phyloP scores from a whole-genome alignment of 345 rosid species.

The Murraya paniculata region DNA sequence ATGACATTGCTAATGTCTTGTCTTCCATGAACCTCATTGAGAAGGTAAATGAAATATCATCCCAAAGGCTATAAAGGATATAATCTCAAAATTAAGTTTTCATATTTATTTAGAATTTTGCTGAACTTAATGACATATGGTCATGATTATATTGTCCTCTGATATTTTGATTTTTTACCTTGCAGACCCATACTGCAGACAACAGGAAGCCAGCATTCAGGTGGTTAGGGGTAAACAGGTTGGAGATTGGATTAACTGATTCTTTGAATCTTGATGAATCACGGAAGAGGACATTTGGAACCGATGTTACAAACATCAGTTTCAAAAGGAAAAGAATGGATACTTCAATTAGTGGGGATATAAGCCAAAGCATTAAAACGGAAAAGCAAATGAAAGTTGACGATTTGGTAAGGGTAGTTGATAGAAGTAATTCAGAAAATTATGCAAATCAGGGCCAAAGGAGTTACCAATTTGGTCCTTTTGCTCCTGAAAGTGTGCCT shows the following conservation, averaged over 20 bases:
- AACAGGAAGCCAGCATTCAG: slow-evolving; percentile 82
- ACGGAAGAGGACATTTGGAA: slow-evolving; percentile 68
- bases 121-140: background rate
- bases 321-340: slow-evolving; percentile 45
- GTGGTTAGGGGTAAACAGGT: slow-evolving; percentile 72
- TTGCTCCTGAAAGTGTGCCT: slow-evolving; percentile 47
- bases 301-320: slow-evolving; percentile 61
- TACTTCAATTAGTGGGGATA: slow-evolving; percentile 29
- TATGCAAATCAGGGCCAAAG: slow-evolving; percentile 35
- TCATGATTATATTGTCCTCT: background rate
- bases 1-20: slow-evolving; percentile 86
- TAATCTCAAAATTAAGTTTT: background rate
- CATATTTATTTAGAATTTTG: background rate
- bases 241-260: slow-evolving; percentile 31
- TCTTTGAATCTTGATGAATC: slow-evolving; percentile 35
- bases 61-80: background rate
- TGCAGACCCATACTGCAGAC: slow-evolving; percentile 79
- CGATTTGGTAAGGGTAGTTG: slow-evolving; percentile 22
- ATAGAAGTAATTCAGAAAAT: slow-evolving; percentile 28
- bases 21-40: slow-evolving; percentile 86
- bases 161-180: background rate
- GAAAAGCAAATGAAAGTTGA: slow-evolving; percentile 37
- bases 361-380: slow-evolving; percentile 25
- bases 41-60: slow-evolving; percentile 48
- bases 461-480: slow-evolving; percentile 74